Conservation (phyloP, 768 basidiomycete genomes). For the Macrolepiota albuminosa region DNA sequence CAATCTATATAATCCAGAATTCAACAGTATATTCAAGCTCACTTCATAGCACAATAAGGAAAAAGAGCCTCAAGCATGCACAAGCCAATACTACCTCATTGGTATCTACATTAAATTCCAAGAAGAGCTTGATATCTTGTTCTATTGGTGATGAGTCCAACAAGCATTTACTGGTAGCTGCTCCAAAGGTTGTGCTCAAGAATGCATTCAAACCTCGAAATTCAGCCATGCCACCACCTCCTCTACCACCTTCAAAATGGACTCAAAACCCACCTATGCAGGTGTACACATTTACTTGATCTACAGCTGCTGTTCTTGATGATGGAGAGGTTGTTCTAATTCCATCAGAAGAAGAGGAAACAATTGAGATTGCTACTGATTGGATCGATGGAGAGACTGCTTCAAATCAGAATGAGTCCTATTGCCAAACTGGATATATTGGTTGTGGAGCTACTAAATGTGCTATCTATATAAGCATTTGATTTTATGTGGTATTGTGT, state of each 20-base stretch:
- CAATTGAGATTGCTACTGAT: conserved; percentile 5
- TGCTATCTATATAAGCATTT: no score
- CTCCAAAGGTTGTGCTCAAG: neutral
- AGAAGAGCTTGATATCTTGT: neutral
- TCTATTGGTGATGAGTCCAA: no score
- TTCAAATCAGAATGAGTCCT: neutral
- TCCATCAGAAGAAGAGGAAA: neutral
- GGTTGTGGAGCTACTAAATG: no score
- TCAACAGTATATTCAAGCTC: neutral
- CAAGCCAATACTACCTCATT: neutral
- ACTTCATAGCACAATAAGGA: neutral
- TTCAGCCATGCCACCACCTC: neutral
- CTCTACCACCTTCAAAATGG: neutral
- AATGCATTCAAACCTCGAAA: neutral
- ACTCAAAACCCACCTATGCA: neutral
- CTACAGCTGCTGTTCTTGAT: neutral
- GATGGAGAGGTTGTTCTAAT: neutral
- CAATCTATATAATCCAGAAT: neutral
- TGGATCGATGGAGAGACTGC: neutral
- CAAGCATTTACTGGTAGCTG: no score
- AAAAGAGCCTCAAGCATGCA: neutral
- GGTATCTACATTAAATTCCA: neutral
- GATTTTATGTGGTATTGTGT: neutral
- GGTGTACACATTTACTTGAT: neutral
- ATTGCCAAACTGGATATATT: neutral